Evolutionary conservation across 495 filamentous ascomycete genomes (phyloP).

Genomic region (Neurospora sp.): DNA sequence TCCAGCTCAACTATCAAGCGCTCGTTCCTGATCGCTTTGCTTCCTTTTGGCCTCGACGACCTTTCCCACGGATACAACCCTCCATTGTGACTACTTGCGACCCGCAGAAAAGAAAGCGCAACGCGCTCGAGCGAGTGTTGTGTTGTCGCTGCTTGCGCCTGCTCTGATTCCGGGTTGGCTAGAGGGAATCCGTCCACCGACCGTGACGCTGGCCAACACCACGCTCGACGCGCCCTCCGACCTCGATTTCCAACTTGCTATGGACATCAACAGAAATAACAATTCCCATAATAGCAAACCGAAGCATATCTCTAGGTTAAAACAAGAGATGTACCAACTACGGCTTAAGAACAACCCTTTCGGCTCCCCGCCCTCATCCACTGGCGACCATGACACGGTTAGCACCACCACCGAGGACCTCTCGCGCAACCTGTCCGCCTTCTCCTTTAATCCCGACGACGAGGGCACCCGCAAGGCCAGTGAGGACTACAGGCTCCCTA

Average conservation of each 20-base stretch:
- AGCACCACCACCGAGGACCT: conserved; percentile 31
- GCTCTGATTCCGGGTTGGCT: background rate
- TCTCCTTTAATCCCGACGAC: conserved; percentile 35
- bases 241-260: conserved; percentile 8
- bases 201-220: background rate
- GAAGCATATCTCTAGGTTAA: conserved; percentile 26
- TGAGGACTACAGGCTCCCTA: conserved; percentile 10
- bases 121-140: background rate
- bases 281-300: conserved; percentile 17
- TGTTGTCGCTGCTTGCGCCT: background rate
- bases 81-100: background rate
- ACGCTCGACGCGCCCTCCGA: conserved; percentile 14
- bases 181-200: background rate
- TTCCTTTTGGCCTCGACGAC: background rate
- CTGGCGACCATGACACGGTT: conserved; percentile 41
- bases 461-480: conserved; percentile 32
- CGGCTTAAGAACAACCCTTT: conserved; percentile 33
- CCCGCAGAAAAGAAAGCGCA: background rate
- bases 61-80: background rate
- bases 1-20: background rate
- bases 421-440: conserved; percentile 27
- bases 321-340: conserved; percentile 25
- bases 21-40: background rate
- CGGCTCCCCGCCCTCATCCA: conserved; percentile 41
- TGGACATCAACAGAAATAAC: conserved; percentile 25